Evolutionary conservation across 108 stramenopile genomes (phyloP).

Genomic region (Cylindrotheca fusiformis): DNA sequence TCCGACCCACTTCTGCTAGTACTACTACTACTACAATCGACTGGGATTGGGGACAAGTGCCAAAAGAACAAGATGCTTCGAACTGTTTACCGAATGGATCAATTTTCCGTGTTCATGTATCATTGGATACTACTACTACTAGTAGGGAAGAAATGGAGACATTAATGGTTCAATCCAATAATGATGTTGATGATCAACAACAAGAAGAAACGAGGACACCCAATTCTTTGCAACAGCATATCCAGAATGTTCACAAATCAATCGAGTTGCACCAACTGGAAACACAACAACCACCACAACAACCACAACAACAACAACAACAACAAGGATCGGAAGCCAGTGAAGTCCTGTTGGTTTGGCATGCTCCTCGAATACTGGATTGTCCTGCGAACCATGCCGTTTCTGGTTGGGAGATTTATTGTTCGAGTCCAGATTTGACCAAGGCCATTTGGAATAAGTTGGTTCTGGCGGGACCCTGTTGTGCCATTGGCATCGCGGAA

Average conservation of each 20-base stretch:
- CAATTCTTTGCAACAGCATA: not conserved
- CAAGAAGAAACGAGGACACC: not conserved
- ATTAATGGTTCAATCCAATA: too few species aligned
- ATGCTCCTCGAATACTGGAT: constrained; percentile 21
- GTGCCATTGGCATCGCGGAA: constrained; percentile 74
- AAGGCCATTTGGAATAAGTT: constrained; percentile 47
- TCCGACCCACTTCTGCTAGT: not conserved
- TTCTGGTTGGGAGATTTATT: constrained; percentile 70
- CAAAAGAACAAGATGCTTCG: not conserved
- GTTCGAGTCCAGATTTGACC: constrained; percentile 33
- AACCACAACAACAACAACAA: not conserved
- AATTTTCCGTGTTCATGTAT: not conserved
- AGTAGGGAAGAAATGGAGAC: too few species aligned
- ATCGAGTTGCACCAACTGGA: not conserved
- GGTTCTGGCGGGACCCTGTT: constrained; percentile 31
- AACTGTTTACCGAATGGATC: not conserved
- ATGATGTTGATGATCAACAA: too few species aligned
- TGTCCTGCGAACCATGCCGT: constrained; percentile 47
- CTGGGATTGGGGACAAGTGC: not conserved
- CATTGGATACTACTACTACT: not conserved
- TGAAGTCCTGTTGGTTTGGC: constrained; percentile 12
- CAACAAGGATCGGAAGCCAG: not conserved
- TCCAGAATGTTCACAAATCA: not conserved
- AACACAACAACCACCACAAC: not conserved
- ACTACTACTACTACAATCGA: not conserved